phyloP scores from a whole-genome alignment of 1,139 yeast genomes.

The Kodamaea plutei region DNA sequence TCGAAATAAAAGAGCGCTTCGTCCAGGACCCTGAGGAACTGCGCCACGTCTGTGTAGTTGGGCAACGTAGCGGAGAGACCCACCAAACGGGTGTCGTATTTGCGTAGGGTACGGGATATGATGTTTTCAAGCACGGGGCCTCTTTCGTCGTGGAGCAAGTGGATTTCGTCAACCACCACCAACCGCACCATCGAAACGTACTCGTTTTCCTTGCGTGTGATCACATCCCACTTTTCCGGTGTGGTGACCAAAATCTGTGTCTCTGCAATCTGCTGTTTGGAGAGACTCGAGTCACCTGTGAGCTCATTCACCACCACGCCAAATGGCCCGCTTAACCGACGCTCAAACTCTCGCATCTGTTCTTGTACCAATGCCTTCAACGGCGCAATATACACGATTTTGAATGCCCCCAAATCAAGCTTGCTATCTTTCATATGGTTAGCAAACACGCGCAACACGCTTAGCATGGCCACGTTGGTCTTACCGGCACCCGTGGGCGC shows the following conservation, averaged over 20 bases:
- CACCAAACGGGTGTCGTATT: conserved; percentile 55
- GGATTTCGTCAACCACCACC: conserved; percentile 90
- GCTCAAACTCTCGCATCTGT: conserved; percentile 81
- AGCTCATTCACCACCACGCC: conserved; percentile 80
- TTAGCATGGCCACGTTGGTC: conserved; percentile 88
- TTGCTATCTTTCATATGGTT: conserved; percentile 48
- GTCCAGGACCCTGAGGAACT: conserved; percentile 65
- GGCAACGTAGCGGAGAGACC: conserved; percentile 96
- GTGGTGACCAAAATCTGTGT: conserved; percentile 90
- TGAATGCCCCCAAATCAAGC: conserved; percentile 54
- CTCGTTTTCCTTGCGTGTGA: conserved; percentile 75
- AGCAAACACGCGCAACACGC: conserved; percentile 61
- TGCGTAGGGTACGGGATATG: conserved; percentile 67
- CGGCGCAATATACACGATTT: conserved; percentile 90
- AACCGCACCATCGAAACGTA: conserved; percentile 58
- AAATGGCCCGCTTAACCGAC: conserved; percentile 56
- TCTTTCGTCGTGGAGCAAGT: conserved; percentile 87
- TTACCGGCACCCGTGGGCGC: conserved; percentile 99
- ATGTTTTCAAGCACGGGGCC: conserved; percentile 93
- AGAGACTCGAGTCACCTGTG: conserved; percentile 84
- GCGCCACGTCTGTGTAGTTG: conserved; percentile 83
- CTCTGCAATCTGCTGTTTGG: conserved; percentile 69
- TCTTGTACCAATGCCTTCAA: conserved; percentile 93
- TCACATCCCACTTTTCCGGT: conserved; percentile 96
- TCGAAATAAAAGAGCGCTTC: conserved; percentile 75